Base-by-base conservation (phyloP, 192 early-diverging fungal genomes). In the Dissophora ornata region DNA sequence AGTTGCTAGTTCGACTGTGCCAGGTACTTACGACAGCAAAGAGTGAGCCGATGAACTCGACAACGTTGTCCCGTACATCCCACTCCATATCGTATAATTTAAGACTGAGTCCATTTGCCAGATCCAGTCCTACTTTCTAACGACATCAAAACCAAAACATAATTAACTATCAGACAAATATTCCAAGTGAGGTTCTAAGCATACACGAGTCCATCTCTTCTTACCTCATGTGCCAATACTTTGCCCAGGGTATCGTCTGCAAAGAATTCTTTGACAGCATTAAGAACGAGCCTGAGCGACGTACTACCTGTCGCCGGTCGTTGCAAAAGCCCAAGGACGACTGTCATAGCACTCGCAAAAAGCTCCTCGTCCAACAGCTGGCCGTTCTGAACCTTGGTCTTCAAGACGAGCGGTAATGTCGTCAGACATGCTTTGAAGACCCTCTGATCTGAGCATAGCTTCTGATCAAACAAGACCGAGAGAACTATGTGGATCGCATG, bases 61-160 rank as follows among this genome's bases (percentile, higher is more conserved):
- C 49, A 16, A 68, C 78, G 16, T 80, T 80, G 52, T 85, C 84
- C 15, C 86, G 84, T 16, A 85, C 68, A 71, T 87, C 82, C 82
- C 86, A 85, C 36, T 82, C 79, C 22, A 53, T 62, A 55, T 87
- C 86, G 40, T 71, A 65, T 1, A 82, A 56, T 30, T 84, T 85
- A 2, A 80, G 28, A 11, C 55, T 62, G 9, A 87, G 30, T 3
- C 62, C 65, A 41, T 73, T 64, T 1, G 83, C 62, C 28, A 85
- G 62, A 2, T 69, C 50, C 4, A 66, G 13, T 21, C 71, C 80
- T 44, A 67, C 52, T 66, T 71, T 67, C 67, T 63, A 57, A 19
- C 46, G 6, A 19, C 0, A 16, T 38, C 18, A 41, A 38, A 21
- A 34, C 15, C 18, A 32, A 36, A 0, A 25, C 15, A 21, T 4